Evolutionary conservation across 345 rosid species (phyloP).

Genomic region (Linum lewisii): DNA sequence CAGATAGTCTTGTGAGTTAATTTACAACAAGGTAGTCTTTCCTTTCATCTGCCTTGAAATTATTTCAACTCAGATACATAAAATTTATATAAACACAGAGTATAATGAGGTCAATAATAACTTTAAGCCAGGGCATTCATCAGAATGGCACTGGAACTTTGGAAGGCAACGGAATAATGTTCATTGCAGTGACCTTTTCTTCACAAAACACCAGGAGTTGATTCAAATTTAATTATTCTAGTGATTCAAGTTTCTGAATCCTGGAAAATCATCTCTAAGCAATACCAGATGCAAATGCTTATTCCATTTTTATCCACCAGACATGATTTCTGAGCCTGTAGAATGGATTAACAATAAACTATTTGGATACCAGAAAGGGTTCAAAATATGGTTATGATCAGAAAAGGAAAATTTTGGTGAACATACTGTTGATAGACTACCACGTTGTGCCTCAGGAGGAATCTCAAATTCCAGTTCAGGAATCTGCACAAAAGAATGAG

Average conservation of each 20-base stretch:
- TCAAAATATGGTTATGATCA: not conserved
- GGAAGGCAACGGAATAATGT: not conserved
- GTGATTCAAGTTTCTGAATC: not conserved
- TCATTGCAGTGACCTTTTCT: not conserved
- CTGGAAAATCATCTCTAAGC: not conserved
- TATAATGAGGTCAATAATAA: too few species aligned
- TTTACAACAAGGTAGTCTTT: not conserved
- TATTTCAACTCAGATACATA: not conserved
- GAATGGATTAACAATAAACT: not conserved
- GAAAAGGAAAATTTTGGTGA: not conserved
- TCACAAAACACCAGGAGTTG: not conserved
- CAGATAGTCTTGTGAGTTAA: not conserved
- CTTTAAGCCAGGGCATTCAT: not conserved
- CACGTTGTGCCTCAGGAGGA: conserved; percentile 93
- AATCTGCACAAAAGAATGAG: conserved; percentile 36
- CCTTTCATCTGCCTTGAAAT: not conserved
- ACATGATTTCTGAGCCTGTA: not conserved
- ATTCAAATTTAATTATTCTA: not conserved
- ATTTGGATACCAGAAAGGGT: not conserved
- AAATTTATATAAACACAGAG: too few species aligned
- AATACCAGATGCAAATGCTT: not conserved
- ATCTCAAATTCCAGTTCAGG: conserved; percentile 92
- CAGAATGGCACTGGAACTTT: not conserved
- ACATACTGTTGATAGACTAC: conserved; percentile 80
- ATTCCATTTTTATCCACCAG: not conserved